phyloP scores from a whole-genome alignment of 2,329 filamentous ascomycete genomes.

The Fusarium pseudocircinatum region DNA sequence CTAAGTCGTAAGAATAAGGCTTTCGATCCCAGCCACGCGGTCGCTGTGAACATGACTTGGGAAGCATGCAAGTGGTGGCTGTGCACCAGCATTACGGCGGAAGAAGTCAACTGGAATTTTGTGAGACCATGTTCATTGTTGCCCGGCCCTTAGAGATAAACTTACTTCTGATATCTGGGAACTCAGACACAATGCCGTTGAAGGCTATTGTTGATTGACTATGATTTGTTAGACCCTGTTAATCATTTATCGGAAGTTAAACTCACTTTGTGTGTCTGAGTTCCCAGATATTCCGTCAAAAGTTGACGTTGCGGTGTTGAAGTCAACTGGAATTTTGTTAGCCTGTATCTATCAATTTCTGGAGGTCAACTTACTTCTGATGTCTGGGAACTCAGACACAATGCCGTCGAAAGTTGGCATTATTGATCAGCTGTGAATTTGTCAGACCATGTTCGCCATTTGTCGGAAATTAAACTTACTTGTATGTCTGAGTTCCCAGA shows the following conservation, averaged over 20 bases:
- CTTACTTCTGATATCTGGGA: neutral
- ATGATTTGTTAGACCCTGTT: too few relatives aligned
- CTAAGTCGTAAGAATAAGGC: too few relatives aligned
- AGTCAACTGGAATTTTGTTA: neutral
- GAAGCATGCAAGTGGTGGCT: neutral
- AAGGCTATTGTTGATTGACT: too few relatives aligned
- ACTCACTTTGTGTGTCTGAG: neutral
- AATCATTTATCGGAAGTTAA: too few relatives aligned
- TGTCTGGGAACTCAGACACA: neutral
- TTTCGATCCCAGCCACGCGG: too few relatives aligned
- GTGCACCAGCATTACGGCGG: too few relatives aligned
- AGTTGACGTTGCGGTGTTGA: too few relatives aligned
- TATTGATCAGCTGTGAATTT: neutral
- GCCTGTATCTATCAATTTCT: accelerated
- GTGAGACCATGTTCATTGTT: too few relatives aligned
- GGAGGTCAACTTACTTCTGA: neutral
- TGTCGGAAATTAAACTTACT: neutral
- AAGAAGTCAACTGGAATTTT: too few relatives aligned
- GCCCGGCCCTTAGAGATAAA: too few relatives aligned
- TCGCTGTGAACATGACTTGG: too few relatives aligned
- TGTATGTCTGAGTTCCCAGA: neutral
- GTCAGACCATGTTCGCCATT: neutral
- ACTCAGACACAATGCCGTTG: neutral
- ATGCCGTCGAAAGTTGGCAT: neutral
- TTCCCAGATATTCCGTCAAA: neutral